Conservation (phyloP, 139 green algal genomes). For the Coelastrella sp. region DNA sequence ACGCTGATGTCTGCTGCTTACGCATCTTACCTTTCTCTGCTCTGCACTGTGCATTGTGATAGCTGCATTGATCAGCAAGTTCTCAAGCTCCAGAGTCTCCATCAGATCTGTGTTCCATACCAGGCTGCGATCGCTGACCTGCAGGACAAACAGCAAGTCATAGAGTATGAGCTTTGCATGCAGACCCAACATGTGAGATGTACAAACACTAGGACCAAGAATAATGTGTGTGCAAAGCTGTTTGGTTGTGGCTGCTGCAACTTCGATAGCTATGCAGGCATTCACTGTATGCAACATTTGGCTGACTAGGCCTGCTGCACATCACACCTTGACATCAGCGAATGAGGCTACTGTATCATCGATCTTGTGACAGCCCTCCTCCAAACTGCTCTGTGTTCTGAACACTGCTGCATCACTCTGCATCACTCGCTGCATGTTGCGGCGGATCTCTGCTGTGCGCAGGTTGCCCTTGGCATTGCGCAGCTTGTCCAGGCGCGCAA, state of each 20-base stretch:
- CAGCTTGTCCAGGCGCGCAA: slow-evolving; percentile 91
- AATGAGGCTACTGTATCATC: slow-evolving; percentile 87
- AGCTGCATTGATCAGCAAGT: slow-evolving; percentile 95
- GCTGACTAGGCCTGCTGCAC: too few relatives aligned
- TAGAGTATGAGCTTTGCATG: too few relatives aligned
- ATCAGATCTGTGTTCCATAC: slow-evolving; percentile 97
- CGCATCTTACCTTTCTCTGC: slow-evolving; percentile 70
- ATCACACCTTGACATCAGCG: slow-evolving; percentile 80
- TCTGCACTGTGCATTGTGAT: slow-evolving; percentile 76
- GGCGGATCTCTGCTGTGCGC: slow-evolving; percentile 82
- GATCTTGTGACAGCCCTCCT: slow-evolving; percentile 87
- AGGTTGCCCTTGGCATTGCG: slow-evolving; percentile 85
- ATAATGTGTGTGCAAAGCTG: too few relatives aligned
- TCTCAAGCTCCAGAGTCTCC: slow-evolving; percentile 99
- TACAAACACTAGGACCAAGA: too few relatives aligned
- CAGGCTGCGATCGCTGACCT: slow-evolving; percentile 65
- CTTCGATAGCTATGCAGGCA: too few relatives aligned
- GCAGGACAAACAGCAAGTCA: not conserved
- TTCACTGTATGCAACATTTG: too few relatives aligned
- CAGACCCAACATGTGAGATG: not conserved
- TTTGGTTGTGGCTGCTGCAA: too few relatives aligned
- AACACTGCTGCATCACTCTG: slow-evolving; percentile 98
- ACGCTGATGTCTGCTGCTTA: not conserved
- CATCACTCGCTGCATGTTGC: slow-evolving; percentile 92
- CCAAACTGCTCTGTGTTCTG: slow-evolving; percentile 90